A percentile compares a stretch with the other conserved stretches of the same genome.
Evolutionary conservation across 148 eudicot genomes (phyloP).

Genomic region (Selenicereus undatus): DNA sequence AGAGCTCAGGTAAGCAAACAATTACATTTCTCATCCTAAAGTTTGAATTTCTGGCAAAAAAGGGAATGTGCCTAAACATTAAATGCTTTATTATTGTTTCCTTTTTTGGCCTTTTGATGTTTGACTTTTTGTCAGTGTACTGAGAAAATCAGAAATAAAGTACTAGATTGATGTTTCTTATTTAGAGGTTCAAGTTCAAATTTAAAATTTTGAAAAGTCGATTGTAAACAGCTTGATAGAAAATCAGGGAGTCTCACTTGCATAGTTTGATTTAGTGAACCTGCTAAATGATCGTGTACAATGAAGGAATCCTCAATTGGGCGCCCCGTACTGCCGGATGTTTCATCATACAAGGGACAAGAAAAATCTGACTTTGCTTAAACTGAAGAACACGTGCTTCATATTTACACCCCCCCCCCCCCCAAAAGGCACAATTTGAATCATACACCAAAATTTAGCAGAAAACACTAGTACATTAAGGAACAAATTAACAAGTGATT

Average conservation of each 20-base stretch:
- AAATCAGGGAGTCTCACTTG: not conserved
- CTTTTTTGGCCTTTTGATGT: not conserved
- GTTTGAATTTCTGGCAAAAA: not conserved
- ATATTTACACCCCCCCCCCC: too few relatives aligned
- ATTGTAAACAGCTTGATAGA: not conserved
- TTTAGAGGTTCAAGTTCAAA: not conserved
- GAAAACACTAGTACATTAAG: not conserved
- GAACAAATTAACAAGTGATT: not conserved
- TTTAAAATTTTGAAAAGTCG: not conserved
- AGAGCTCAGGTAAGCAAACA: not conserved
- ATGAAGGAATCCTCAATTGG: not conserved
- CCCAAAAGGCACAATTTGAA: not conserved
- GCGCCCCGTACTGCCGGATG: not conserved
- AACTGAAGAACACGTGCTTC: not conserved
- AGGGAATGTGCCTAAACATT: not conserved
- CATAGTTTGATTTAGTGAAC: not conserved
- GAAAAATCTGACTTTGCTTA: not conserved
- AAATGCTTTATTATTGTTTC: not conserved
- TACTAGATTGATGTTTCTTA: not conserved
- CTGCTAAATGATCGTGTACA: not conserved
- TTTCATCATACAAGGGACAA: not conserved
- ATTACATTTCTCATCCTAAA: not conserved
- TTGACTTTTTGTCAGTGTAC: not conserved
- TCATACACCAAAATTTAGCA: not conserved
- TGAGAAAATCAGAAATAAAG: not conserved